phyloP scores from a whole-genome alignment of 2,329 filamentous ascomycete species.

The Orbilia quercus region DNA sequence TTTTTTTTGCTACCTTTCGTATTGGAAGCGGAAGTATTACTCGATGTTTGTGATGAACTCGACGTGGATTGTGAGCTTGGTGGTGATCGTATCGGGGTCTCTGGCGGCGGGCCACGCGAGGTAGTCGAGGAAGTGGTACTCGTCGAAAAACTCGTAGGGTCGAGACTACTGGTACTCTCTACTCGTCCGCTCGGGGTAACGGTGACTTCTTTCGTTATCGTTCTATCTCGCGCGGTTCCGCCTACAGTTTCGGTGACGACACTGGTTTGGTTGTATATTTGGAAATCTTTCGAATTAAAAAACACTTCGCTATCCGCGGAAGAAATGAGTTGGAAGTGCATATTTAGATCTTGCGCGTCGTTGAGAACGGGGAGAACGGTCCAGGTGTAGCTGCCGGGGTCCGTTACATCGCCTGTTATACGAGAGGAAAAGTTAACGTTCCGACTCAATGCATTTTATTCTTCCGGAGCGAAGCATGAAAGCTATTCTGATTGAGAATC shows the following conservation, averaged over 20 bases:
- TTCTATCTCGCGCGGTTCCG: constrained; percentile 17
- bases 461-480: too few species aligned
- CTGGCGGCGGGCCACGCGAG: background rate
- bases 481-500: too few species aligned
- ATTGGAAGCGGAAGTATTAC: too few species aligned
- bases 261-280: constrained; percentile 26
- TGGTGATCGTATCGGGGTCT: background rate
- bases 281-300: constrained; percentile 40
- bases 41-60: background rate
- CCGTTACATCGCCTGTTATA: constrained; percentile 11
- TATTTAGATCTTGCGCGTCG: constrained; percentile 26
- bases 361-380: constrained; percentile 21
- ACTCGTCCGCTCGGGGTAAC: background rate
- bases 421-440: too few species aligned
- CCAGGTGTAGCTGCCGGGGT: constrained; percentile 14
- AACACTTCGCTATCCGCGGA: constrained; percentile 1
- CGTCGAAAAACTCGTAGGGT: background rate
- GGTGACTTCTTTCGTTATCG: constrained; percentile 26
- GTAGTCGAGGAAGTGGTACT: background rate
- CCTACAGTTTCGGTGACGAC: constrained; percentile 17
- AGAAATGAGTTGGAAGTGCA: constrained; percentile 34
- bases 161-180: constrained; percentile 5
- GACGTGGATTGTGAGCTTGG: background rate
- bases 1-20: background rate
- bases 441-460: too few species aligned